Conservation (phyloP, 805 yeast species). For the Kurtzmaniella cleridarum region DNA sequence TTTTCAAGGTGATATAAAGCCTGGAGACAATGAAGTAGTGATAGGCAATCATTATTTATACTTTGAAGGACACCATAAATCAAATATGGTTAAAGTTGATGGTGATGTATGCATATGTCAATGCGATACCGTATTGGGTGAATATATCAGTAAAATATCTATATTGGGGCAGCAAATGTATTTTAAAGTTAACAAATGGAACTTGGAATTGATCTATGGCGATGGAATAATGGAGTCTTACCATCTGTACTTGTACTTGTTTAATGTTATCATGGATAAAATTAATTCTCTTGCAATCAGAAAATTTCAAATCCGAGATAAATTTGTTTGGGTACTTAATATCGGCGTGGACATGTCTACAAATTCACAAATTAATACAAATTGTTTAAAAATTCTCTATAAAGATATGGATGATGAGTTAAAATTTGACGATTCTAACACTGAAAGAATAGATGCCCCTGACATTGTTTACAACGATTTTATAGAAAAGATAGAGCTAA, state of each 20-base stretch:
- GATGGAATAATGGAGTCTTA: conserved; percentile 19
- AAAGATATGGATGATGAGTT: conserved; percentile 9
- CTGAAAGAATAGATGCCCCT: conserved; percentile 13
- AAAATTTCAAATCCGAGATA: conserved; percentile 19
- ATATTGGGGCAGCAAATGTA: conserved; percentile 20
- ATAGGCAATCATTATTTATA: conserved; percentile 57
- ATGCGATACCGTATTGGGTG: conserved; percentile 41
- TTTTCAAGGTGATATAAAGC: conserved; percentile 40
- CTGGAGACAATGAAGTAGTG: conserved; percentile 36
- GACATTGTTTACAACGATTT: conserved; percentile 12
- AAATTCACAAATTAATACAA: conserved; percentile 9
- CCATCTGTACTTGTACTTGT: conserved; percentile 30
- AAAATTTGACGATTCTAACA: conserved; percentile 10
- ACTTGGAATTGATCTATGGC: conserved; percentile 25
- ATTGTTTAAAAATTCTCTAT: conserved; percentile 28
- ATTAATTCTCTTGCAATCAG: conserved; percentile 35
- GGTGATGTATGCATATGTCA: conserved; percentile 20
- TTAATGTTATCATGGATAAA: conserved; percentile 34
- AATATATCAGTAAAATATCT: conserved; percentile 13
- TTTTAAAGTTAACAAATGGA: conserved; percentile 44
- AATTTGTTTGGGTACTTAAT: conserved; percentile 31
- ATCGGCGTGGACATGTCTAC: conserved; percentile 27
- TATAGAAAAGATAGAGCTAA: conserved; percentile 8
- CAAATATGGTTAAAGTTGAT: conserved; percentile 9
- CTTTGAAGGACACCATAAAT: conserved; percentile 19